Percentiles rank a stretch among this genome's conserved stretches.
Conservation (phyloP, 179 eudicot genomes). For the Silene coronaria region DNA sequence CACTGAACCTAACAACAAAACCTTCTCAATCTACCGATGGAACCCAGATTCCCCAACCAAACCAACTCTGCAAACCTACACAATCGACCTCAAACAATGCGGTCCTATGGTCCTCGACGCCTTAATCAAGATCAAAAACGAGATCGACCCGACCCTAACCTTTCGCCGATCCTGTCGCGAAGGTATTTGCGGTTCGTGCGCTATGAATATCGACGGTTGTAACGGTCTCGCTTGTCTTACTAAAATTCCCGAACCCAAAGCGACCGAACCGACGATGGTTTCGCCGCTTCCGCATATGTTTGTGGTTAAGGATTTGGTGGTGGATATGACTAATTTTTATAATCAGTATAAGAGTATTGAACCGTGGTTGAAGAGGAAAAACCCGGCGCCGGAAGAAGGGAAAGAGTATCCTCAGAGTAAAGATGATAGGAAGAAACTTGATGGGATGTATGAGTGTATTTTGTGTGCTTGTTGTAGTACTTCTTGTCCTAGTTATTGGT, state of each 20-base stretch:
- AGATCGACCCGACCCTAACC: conserved; percentile 83
- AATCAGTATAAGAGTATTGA: conserved; percentile 94
- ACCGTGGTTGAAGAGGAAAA: conserved; percentile 98
- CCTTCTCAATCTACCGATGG: conserved; percentile 96
- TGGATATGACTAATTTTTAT: conserved; percentile 96
- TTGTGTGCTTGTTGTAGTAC: conserved; percentile 93
- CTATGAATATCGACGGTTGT: conserved; percentile 95
- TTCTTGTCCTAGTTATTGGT: conserved; percentile 99
- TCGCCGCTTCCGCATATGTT: conserved; percentile 97
- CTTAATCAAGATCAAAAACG: conserved; percentile 92
- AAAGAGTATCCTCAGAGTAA: conserved; percentile 82
- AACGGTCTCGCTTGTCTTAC: conserved; percentile 94
- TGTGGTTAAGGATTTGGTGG: conserved; percentile 93
- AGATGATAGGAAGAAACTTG: conserved; percentile 85
- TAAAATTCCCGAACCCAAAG: conserved; percentile 37
- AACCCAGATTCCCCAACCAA: conserved; percentile 65
- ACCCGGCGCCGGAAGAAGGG: conserved; percentile 38
- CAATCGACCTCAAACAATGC: conserved; percentile 85
- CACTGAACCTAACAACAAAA: conserved; percentile 34
- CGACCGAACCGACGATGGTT: conserved; percentile 31
- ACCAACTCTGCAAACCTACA: conserved; percentile 58
- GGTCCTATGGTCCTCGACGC: conserved; percentile 99
- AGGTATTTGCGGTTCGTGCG: conserved; percentile 97
- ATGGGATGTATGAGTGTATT: conserved; percentile 98
- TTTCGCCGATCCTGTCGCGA: conserved; percentile 96